Evolutionary conservation across 2,329 filamentous ascomycete genomes (phyloP).

Genomic region (Clonostachys sp.): DNA sequence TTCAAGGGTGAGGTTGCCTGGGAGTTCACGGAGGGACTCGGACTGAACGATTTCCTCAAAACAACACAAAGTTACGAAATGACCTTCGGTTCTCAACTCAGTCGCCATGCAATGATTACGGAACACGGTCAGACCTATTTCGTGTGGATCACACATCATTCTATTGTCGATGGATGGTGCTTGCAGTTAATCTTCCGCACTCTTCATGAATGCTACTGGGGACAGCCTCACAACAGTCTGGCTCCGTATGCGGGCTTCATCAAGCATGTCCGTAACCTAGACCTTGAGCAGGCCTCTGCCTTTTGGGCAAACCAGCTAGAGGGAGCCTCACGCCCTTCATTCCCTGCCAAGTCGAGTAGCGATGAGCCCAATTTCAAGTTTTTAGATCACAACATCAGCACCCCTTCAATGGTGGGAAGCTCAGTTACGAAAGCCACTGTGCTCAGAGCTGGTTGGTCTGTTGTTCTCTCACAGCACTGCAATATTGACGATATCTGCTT

Average conservation of each 20-base stretch:
- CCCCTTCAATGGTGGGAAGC: not conserved
- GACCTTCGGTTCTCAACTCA: constrained; percentile 5
- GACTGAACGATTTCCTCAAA: not conserved
- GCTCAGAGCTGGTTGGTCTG: constrained; percentile 2
- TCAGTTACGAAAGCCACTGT: constrained; percentile 8
- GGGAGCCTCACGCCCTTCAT: not conserved
- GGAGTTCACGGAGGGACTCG: not conserved
- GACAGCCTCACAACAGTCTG: not conserved
- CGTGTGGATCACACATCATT: constrained; percentile 3
- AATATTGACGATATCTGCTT: constrained; percentile 18
- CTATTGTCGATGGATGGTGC: constrained; percentile 2
- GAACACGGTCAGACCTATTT: not conserved
- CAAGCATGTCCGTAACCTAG: constrained; percentile 27
- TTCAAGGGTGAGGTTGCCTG: not conserved
- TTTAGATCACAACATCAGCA: not conserved
- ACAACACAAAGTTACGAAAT: not conserved
- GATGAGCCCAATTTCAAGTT: not conserved
- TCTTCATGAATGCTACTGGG: not conserved
- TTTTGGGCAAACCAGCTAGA: constrained; percentile 8
- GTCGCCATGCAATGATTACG: constrained; percentile 4
- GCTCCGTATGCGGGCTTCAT: constrained; percentile 32
- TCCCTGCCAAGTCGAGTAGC: not conserved
- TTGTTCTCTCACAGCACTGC: constrained; percentile 17
- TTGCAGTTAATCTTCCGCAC: not conserved
- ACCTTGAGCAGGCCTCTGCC: not conserved